Conservation (phyloP, 768 basidiomycete species). For the Mycena olivaceomarginata region DNA sequence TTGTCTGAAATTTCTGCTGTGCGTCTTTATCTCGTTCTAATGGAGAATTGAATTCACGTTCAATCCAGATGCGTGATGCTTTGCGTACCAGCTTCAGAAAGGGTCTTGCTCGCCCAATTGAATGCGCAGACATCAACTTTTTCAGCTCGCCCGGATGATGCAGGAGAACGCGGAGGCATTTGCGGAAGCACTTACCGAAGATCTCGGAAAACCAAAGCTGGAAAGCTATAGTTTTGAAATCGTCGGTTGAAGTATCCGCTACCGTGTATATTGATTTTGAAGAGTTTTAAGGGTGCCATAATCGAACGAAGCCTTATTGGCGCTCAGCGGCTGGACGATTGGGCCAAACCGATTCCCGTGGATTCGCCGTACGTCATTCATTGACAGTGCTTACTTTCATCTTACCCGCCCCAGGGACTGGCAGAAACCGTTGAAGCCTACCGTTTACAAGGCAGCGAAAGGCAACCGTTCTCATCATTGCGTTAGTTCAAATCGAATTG, state of each 20-base stretch:
- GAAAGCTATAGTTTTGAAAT: conserved; percentile 68
- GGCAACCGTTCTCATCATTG: conserved; percentile 77
- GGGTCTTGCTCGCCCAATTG: conserved; percentile 69
- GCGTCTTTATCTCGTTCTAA: neutral
- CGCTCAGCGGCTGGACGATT: conserved; percentile 73
- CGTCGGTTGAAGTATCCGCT: conserved; percentile 16
- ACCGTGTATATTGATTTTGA: neutral
- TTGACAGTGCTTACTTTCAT: neutral
- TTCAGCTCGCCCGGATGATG: conserved; percentile 75
- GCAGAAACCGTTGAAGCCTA: conserved; percentile 72
- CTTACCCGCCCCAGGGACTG: conserved; percentile 49
- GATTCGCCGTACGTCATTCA: neutral
- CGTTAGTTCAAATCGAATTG: conserved; percentile 61
- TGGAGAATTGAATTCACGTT: neutral
- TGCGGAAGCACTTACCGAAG: conserved; percentile 66
- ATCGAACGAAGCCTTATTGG: conserved; percentile 65
- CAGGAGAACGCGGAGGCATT: conserved; percentile 78
- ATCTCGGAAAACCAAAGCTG: conserved; percentile 69
- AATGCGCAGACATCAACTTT: conserved; percentile 80
- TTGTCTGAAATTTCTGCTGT: conserved; percentile 7
- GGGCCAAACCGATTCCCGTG: conserved; percentile 63
- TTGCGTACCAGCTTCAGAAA: conserved; percentile 70
- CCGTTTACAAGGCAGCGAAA: conserved; percentile 73
- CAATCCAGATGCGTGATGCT: conserved; percentile 54
- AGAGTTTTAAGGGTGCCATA: conserved; percentile 45